Evolutionary conservation across 2,329 filamentous ascomycete genomes (phyloP).

Genomic region (Colletotrichum scovillei): DNA sequence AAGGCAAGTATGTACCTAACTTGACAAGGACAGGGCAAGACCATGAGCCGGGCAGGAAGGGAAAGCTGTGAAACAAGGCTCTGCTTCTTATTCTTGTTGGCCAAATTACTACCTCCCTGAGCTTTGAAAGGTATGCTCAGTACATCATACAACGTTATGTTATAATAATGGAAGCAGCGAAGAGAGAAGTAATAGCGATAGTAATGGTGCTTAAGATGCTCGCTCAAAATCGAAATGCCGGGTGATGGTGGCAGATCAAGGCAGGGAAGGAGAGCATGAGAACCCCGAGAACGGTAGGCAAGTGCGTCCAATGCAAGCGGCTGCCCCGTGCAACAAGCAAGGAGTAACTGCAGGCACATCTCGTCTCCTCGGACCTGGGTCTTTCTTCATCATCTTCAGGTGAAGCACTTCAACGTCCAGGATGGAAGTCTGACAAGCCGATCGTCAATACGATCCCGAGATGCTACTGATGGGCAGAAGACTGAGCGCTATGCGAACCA

Average conservation of each 20-base stretch:
- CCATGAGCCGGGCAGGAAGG: not conserved
- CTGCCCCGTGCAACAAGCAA: conserved; percentile 22
- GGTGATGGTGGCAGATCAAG: too few relatives aligned
- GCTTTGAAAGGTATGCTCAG: too few relatives aligned
- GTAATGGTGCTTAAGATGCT: not conserved
- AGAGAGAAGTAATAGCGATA: not conserved
- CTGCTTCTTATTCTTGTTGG: too few relatives aligned
- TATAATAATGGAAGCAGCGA: too few relatives aligned
- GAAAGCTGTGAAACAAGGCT: not conserved
- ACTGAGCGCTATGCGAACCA: not conserved
- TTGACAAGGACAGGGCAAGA: not conserved
- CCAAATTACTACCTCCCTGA: too few relatives aligned
- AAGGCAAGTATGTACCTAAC: not conserved
- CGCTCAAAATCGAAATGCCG: too few relatives aligned
- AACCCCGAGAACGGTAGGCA: conserved; percentile 17
- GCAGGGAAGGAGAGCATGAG: not conserved
- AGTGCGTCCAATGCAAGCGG: conserved; percentile 25
- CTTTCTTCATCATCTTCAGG: not conserved
- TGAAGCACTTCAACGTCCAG: not conserved
- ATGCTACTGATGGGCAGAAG: not conserved
- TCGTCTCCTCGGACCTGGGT: not conserved
- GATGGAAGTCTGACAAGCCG: not conserved
- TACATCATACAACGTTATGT: too few relatives aligned
- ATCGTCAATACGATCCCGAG: not conserved
- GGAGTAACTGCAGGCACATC: not conserved